Base-by-base conservation (phyloP, 257 asterid species). In the Capsicum baccatum region DNA sequence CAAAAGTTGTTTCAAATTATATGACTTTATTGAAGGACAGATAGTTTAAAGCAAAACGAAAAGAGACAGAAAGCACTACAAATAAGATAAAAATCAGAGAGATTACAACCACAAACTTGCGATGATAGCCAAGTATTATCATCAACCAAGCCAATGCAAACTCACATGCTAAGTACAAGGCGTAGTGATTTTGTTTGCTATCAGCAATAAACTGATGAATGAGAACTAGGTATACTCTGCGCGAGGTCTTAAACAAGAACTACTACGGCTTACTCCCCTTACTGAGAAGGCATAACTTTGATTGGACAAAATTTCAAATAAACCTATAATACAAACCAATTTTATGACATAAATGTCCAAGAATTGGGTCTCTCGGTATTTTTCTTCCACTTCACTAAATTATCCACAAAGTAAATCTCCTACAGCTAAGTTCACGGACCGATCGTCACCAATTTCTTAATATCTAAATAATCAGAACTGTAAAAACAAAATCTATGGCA, bases 311-410 rank as follows among this genome's bases (percentile, higher is more conserved):
- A 76, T 39, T 39, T 39, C 42, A 4, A 39, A 39, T 4, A 9
- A 74, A 74, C 19, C 80, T 12, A 21, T 42, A 76, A 13, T 52
- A 13, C 81, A 76, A 52, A 76, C 47, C 81, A 76, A 76, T 12
- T 76, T 54, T 48, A 52, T 52, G 42, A 52, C 2, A 76, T 62
- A 52, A 21, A 76, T 48, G 81, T 52, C 19, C 19, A 7, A 52
- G 42, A 39, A 39, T 39, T 39, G 42, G 42, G 42, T 39, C 4
- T 39, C 42, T 39, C 42, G 3, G 42, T 39, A 39, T 39, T 39
- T 39, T 39, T 39, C 42, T 39, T 39, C 42, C 42, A 39, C 42
- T 39, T 39, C 42, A 39, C 42, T 39, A 39, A 39, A 39, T 39
- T 39, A 39, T 39, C 42, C 42, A 39, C 42, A 39, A 39, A 39